Conservation (phyloP, 1,284 basidiomycete species). For the Taiwanofungus camphoratus region DNA sequence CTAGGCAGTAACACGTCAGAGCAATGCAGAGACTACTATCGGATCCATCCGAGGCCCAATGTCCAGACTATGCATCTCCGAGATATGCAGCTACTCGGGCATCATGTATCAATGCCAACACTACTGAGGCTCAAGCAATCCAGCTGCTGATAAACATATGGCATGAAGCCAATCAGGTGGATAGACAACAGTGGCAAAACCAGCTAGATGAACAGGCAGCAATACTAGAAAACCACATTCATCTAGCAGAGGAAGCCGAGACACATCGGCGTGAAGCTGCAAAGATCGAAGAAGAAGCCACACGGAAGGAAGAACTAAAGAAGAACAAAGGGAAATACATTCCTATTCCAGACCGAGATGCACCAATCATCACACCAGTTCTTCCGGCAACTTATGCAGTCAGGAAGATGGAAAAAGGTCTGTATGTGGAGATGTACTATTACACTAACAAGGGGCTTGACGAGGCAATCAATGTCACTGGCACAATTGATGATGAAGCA, state of each 20-base stretch:
- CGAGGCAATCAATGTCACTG: neutral
- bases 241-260: neutral
- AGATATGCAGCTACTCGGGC: neutral
- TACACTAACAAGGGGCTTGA: neutral
- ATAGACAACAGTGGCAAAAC: neutral
- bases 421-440: conserved; percentile 4
- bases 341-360: neutral
- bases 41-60: neutral
- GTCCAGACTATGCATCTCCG: neutral
- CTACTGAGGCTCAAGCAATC: neutral
- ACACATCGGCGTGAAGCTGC: neutral
- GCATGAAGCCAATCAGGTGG: neutral
- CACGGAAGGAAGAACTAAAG: conserved; percentile 1
- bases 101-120: neutral
- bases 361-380: neutral
- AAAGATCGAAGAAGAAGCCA: neutral
- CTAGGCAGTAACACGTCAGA: no score
- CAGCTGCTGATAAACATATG: neutral
- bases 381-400: neutral
- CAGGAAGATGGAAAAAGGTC: neutral
- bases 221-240: neutral
- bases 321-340: neutral
- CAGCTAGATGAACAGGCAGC: neutral
- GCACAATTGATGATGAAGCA: neutral
- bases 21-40: neutral